Base-by-base conservation (phyloP, 1,139 yeast species). In the Candida mesenterica region DNA sequence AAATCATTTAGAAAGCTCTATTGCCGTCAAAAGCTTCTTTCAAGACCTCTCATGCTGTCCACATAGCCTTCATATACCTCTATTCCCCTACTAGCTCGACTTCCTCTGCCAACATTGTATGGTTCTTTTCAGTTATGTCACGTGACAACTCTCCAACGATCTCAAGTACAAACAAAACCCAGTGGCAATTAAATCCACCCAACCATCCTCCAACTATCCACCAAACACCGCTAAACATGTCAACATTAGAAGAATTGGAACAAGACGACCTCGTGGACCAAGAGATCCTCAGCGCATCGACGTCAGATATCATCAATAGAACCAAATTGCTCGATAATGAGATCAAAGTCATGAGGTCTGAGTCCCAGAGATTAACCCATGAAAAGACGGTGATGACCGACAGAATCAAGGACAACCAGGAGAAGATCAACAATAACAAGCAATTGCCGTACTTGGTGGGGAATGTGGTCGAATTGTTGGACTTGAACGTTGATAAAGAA, bases 371-470 rank as follows among this genome's bases (percentile, higher is more conserved):
- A 55, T 71, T 94, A 45, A 77, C 86, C 36, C 97, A 92, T 61
- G 98, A 94, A 56, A 88, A 87, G 65, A 79, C 87, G 38, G 87
- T 89, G 36, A 92, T 90, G 97, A 66, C 80, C 42, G 97, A 89
- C 50, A 82, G 94, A 60, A 89, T 94, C 62, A 89, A 90, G 59
- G 98, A 92, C 56, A 94, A 94, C 65, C 90, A 84, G 60, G 97
- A 90, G 53, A 94, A 94, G 68, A 92, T 94, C 61, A 89, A 88
- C 57, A 90, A 92, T 59, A 94, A 94, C 62, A 87, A 84, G 64
- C 97, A 89, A 61, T 73, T 94, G 55, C 99, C 99, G 9, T 94
- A 92, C 55, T 70, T 94, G 44, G 98, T 94, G 32, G 97, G 97
- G n/a, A 94, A 92, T 55, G 95, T 94, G 37, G 97, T 94, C 17